A percentile compares a stretch with the other conserved stretches of the same genome.
These are phyloP conservation scores for Microcyclosporella mali DNA, from an alignment of 2,329 filamentous ascomycete genomes.

Conservation along the genomic window DNA sequence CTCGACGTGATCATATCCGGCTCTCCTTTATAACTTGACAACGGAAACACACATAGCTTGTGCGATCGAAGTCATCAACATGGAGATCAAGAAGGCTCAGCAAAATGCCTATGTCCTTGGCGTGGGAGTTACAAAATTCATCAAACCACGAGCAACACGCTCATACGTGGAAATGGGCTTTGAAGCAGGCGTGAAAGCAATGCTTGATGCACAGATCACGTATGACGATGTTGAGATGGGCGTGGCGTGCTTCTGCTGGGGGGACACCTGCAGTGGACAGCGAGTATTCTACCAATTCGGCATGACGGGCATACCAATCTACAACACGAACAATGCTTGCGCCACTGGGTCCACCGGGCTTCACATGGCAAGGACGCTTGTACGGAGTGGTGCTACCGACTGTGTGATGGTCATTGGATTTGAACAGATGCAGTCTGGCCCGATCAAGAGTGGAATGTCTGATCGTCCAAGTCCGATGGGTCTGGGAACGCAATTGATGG, in stretches of 20 bases:
- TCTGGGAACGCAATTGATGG: constrained; percentile 59
- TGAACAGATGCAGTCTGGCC: constrained; percentile 94
- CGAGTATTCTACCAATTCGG: constrained; percentile 98
- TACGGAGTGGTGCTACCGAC: constrained; percentile 66
- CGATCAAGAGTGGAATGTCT: constrained; percentile 72
- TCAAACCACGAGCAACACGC: constrained; percentile 89
- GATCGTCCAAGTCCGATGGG: constrained; percentile 76
- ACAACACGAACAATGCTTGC: constrained; percentile 99
- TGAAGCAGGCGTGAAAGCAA: constrained; percentile 83
- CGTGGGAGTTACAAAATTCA: constrained; percentile 99
- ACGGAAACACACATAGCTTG: too few relatives aligned
- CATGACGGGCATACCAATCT: constrained; percentile 91
- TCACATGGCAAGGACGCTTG: constrained; percentile 72
- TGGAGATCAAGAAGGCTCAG: constrained; percentile 29
- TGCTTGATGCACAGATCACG: constrained; percentile 77
- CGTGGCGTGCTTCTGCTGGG: constrained; percentile 93
- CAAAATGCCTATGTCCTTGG: constrained; percentile 73
- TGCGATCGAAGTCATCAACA: constrained; percentile 1
- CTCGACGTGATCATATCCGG: too few relatives aligned
- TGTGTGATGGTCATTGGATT: constrained; percentile 90
- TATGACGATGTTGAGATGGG: constrained; percentile 96
- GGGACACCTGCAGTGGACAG: constrained; percentile 54
- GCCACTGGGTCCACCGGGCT: constrained; percentile 86
- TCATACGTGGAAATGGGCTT: constrained; percentile 94
- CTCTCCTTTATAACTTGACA: too few relatives aligned